Percentiles rank a stretch among this genome's conserved stretches.
Conservation (phyloP, 805 yeast genomes). For the Candida nemodendra region DNA sequence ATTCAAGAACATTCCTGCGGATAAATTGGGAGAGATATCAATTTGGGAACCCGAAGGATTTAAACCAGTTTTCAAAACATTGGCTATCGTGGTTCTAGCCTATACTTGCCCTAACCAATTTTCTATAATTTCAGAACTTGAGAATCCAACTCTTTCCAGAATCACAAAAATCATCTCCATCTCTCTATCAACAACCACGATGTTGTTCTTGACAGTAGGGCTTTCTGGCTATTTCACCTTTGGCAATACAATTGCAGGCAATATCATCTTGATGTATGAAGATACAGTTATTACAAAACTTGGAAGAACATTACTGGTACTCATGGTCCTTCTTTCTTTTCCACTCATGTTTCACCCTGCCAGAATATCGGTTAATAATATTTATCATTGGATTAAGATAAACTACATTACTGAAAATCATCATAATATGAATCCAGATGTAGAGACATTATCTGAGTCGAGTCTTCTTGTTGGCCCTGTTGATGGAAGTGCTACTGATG, state of each 20-base stretch:
- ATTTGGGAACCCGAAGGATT: conserved; percentile 42
- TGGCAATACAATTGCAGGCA: conserved; percentile 64
- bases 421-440: not conserved
- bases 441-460: not conserved
- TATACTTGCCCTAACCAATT: conserved; percentile 82
- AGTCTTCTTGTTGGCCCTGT: conserved; percentile 5
- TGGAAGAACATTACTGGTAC: conserved; percentile 62
- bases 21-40: conserved; percentile 43
- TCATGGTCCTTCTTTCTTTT: conserved; percentile 73
- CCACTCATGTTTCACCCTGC: conserved; percentile 84
- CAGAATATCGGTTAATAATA: conserved; percentile 69
- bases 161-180: conserved; percentile 42
- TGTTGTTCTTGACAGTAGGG: conserved; percentile 63
- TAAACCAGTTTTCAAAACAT: conserved; percentile 54
- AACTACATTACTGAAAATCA: not conserved
- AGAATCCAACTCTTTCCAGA: conserved; percentile 50
- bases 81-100: conserved; percentile 76
- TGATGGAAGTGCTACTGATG: conserved; percentile 2
- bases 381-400: conserved; percentile 43
- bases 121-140: conserved; percentile 69
- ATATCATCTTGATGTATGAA: conserved; percentile 67
- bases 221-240: conserved; percentile 69
- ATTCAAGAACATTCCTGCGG: conserved; percentile 42
- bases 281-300: conserved; percentile 44
- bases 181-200: conserved; percentile 53